These are phyloP conservation scores for Pleurostoma richardsiae DNA, from an alignment of 2,329 filamentous ascomycete genomes.

Conservation along the genomic window DNA sequence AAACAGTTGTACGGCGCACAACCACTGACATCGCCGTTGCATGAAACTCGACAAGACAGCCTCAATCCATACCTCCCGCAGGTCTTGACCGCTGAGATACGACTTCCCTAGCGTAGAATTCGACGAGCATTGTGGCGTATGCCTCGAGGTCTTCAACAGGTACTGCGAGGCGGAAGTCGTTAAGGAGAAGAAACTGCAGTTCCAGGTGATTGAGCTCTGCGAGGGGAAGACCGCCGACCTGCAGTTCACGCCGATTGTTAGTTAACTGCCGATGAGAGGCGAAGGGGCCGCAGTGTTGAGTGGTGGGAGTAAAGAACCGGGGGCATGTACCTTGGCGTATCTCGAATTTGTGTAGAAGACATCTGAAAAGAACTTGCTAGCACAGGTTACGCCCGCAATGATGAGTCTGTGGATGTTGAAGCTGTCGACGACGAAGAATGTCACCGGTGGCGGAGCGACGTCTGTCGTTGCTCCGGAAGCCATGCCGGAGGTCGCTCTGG, in stretches of 20 bases:
- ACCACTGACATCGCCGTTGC: too few species aligned
- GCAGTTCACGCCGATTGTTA: not conserved
- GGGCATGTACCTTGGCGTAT: slow-evolving; percentile 82
- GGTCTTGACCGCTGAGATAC: slow-evolving; percentile 37
- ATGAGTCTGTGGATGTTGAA: slow-evolving; percentile 98
- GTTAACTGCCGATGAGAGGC: too few species aligned
- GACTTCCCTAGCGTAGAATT: slow-evolving; percentile 93
- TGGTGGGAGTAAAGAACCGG: too few species aligned
- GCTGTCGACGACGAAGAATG: slow-evolving; percentile 90
- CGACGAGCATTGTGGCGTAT: slow-evolving; percentile 96
- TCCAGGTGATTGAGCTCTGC: slow-evolving; percentile 94
- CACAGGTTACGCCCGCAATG: slow-evolving; percentile 94
- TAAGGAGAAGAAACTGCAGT: slow-evolving; percentile 89
- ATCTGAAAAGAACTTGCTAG: slow-evolving; percentile 98
- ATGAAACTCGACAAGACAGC: not conserved
- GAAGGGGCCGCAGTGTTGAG: too few species aligned
- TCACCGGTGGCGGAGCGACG: slow-evolving; percentile 30
- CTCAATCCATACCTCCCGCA: not conserved
- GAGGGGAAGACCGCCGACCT: slow-evolving; percentile 92
- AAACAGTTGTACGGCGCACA: too few species aligned
- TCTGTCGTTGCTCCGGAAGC: slow-evolving; percentile 14
- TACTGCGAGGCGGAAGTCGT: slow-evolving; percentile 91
- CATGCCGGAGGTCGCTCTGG: not conserved
- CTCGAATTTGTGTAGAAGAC: slow-evolving; percentile 98
- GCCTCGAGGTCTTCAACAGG: slow-evolving; percentile 94